A percentile compares a stretch with the other conserved stretches of the same genome.
These are phyloP conservation scores for Coemansia umbellata DNA, from an alignment of 192 early-diverging fungal genomes.

Conservation along the genomic window DNA sequence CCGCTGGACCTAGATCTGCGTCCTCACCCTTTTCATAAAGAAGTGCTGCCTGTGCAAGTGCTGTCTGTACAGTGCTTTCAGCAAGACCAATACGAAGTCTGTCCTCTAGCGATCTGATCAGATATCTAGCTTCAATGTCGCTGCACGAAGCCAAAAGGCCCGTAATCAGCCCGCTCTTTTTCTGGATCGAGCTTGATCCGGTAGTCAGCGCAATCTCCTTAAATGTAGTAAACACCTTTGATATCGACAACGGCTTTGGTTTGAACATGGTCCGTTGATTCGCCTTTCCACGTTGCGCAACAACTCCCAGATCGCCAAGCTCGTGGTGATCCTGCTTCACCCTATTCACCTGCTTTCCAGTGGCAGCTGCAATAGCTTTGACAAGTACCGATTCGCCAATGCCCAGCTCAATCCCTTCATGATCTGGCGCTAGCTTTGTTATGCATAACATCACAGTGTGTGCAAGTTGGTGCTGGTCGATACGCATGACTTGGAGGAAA, in stretches of 20 bases:
- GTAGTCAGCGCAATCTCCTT: slow-evolving; percentile 80
- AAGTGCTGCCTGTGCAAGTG: slow-evolving; percentile 83
- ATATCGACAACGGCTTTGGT: slow-evolving; percentile 74
- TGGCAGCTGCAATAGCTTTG: slow-evolving; percentile 89
- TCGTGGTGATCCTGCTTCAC: slow-evolving; percentile 77
- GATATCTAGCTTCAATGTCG: slow-evolving; percentile 79
- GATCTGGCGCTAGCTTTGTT: slow-evolving; percentile 89
- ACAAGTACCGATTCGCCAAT: slow-evolving; percentile 91
- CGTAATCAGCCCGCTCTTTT: slow-evolving; percentile 74
- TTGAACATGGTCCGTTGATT: slow-evolving; percentile 81
- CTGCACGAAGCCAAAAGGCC: slow-evolving; percentile 70
- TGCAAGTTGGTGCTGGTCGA: slow-evolving; percentile 31
- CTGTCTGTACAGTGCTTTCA: slow-evolving; percentile 84
- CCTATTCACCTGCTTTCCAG: slow-evolving; percentile 66
- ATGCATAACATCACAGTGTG: slow-evolving; percentile 88
- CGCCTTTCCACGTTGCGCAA: slow-evolving; percentile 85
- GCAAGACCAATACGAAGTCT: slow-evolving; percentile 96
- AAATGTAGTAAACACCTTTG: slow-evolving; percentile 79
- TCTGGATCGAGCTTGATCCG: slow-evolving; percentile 58
- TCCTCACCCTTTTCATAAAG: slow-evolving; percentile 49
- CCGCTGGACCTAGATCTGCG: slow-evolving; percentile 9
- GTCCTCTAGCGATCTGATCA: slow-evolving; percentile 81
- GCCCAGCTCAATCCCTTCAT: slow-evolving; percentile 93
- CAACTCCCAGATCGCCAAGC: slow-evolving; percentile 85
- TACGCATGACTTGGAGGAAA: slow-evolving; percentile 32